Base-by-base conservation (phyloP, 768 basidiomycete species). In the Astraeus odoratus region DNA sequence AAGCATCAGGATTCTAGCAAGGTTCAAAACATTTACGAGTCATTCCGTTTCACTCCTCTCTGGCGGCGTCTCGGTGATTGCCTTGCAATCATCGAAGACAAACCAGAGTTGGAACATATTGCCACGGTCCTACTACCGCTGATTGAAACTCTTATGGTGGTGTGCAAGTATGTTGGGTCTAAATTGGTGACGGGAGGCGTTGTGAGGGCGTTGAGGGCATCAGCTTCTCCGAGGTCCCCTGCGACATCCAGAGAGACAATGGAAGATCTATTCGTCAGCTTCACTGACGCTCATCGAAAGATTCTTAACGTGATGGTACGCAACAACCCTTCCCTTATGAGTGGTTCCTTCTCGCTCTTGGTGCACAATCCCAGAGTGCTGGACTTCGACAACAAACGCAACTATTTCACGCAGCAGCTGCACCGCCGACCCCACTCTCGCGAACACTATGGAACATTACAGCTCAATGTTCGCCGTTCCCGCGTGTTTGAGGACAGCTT, bases 341-440 rank as follows among this genome's bases (percentile, higher is more conserved):
- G 90, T 55, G 96, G 96, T 9, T 97, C 95, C 1, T 99, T 99
- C 75, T 92, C 94, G 13, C 75, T 99, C 1, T 73, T 99, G 51
- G 87, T 99, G 37, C 83, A 94, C 67, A 99, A 99, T 57, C 85
- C 96, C 38, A 83, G 91, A 24, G 93, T 98, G 19, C 77, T 99
- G 45, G 96, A 98, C 72, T 98, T 98, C 60, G 96, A 98, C 73
- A 98, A 98, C 80, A 99, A 99, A 71, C 81, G 96, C 27, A 95
- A 94, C 58, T 94, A 91, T 67, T 93, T 93, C 69, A 83, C 77
- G 34, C 92, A 95, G 61, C 91, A 94, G 60, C 73, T 96, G 7
- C 93, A 93, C 59, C 81, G 85, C 35, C 81, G 90, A 8, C 83
- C 83, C 15, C 79, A 84, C 53, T 70, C 73, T 10, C 78, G 92